Percentiles rank a stretch among this genome's conserved stretches.
These are phyloP conservation scores for Diaporthe helianthi DNA, from an alignment of 2,329 filamentous ascomycete species.

Conservation along the genomic window DNA sequence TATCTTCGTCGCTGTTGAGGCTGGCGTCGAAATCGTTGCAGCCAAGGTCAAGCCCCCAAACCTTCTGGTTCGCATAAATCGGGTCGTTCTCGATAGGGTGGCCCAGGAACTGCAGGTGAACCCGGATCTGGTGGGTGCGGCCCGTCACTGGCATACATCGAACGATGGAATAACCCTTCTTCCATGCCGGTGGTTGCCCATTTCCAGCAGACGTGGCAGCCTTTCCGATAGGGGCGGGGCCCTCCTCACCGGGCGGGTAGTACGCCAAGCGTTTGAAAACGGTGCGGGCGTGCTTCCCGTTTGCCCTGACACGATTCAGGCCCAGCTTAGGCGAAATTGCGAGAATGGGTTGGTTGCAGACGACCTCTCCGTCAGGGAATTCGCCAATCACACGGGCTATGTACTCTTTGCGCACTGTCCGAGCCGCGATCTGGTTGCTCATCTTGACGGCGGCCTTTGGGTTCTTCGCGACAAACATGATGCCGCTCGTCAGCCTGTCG, in stretches of 20 bases:
- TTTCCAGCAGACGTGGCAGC: slow-evolving; percentile 38
- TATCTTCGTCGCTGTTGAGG: slow-evolving; percentile 82
- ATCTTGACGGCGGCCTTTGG: slow-evolving; percentile 79
- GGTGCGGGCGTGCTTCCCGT: slow-evolving; percentile 87
- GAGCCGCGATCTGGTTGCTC: slow-evolving; percentile 75
- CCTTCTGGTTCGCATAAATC: slow-evolving; percentile 93
- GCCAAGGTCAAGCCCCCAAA: slow-evolving; percentile 86
- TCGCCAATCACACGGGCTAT: slow-evolving; percentile 88
- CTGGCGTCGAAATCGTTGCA: slow-evolving; percentile 68
- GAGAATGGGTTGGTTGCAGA: slow-evolving; percentile 93
- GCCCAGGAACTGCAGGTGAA: slow-evolving; percentile 92
- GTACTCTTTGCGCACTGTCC: slow-evolving; percentile 94
- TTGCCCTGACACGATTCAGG: slow-evolving; percentile 91
- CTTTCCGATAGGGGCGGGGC: slow-evolving; percentile 36
- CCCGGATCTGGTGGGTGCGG: slow-evolving; percentile 91
- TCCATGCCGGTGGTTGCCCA: slow-evolving; percentile 54
- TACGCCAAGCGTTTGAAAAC: slow-evolving; percentile 94
- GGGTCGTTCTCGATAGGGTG: slow-evolving; percentile 97
- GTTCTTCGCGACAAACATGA: slow-evolving; percentile 97
- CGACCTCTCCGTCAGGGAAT: slow-evolving; percentile 89
- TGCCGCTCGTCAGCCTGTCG: slow-evolving; percentile 90
- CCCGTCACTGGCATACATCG: slow-evolving; percentile 93
- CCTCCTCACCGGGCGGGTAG: slow-evolving; percentile 63
- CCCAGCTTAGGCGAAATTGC: slow-evolving; percentile 95
- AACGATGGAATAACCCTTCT: slow-evolving; percentile 89